Evolutionary conservation across 192 early-diverging fungal species (phyloP).

Genomic region (Podila minutissima): DNA sequence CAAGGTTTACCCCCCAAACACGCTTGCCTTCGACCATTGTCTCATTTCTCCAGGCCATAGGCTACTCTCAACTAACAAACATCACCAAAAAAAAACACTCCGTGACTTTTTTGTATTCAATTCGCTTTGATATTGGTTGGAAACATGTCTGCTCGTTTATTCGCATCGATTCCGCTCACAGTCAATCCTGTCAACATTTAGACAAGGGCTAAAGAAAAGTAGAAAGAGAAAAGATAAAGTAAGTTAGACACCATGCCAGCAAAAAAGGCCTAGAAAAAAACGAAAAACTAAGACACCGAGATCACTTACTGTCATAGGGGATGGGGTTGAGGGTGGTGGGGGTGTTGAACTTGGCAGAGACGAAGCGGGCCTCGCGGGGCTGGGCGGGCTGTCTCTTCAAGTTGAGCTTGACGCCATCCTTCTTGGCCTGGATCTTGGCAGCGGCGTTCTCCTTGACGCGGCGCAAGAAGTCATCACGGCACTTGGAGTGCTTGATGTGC

Average conservation of each 20-base stretch:
- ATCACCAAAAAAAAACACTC: too few species aligned
- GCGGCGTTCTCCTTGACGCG: conserved; percentile 97
- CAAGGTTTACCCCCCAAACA: too few species aligned
- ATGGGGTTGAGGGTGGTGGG: conserved; percentile 95
- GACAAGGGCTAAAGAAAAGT: conserved; percentile 31
- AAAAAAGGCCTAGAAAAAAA: background rate
- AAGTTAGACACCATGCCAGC: background rate
- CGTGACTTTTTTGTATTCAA: too few species aligned
- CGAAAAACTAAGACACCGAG: background rate
- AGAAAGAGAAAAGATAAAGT: background rate
- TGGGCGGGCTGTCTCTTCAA: conserved; percentile 92
- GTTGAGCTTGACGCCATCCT: conserved; percentile 77
- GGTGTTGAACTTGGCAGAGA: conserved; percentile 88
- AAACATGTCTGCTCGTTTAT: conserved; percentile 41
- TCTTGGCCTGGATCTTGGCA: conserved; percentile 85
- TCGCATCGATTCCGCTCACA: conserved; percentile 51
- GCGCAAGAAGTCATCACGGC: conserved; percentile 96
- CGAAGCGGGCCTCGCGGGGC: conserved; percentile 89
- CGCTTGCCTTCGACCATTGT: too few species aligned
- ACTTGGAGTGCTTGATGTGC: conserved; percentile 99
- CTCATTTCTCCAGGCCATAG: too few species aligned
- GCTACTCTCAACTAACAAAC: too few species aligned
- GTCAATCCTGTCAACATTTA: conserved; percentile 33
- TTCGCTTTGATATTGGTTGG: conserved; percentile 2
- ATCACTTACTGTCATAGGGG: conserved; percentile 84